phyloP scores from a whole-genome alignment of 2,329 filamentous ascomycete genomes.

The Microcyclosporella mali region DNA sequence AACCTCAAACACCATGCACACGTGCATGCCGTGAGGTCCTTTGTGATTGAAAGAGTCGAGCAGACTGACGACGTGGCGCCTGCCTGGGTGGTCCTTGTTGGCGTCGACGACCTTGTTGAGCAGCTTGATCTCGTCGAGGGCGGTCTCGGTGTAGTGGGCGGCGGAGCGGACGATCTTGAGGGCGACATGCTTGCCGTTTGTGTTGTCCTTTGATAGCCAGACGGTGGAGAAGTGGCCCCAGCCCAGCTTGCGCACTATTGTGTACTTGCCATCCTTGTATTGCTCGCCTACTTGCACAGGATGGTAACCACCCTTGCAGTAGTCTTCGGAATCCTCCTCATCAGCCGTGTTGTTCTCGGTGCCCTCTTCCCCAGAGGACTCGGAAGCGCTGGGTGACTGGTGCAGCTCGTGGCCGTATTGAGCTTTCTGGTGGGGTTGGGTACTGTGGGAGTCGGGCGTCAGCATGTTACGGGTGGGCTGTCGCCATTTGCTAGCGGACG shows the following conservation, averaged over 20 bases:
- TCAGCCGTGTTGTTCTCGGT: conserved; percentile 83
- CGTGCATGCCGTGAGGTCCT: conserved; percentile 89
- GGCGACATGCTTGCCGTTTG: conserved; percentile 85
- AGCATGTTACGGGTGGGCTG: conserved; percentile 16
- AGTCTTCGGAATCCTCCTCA: conserved; percentile 98
- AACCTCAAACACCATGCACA: conserved; percentile 99
- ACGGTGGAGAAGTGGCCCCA: conserved; percentile 99
- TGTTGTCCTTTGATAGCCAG: conserved; percentile 74
- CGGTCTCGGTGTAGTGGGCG: conserved; percentile 97
- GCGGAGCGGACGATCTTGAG: conserved; percentile 96
- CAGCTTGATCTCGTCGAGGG: conserved; percentile 97
- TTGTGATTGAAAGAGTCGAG: conserved; percentile 97
- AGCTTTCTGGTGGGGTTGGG: conserved; percentile 27
- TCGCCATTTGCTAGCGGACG: not conserved
- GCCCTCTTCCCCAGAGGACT: conserved; percentile 58
- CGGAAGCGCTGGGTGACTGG: conserved; percentile 64
- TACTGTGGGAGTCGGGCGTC: conserved; percentile 18
- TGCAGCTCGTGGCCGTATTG: conserved; percentile 53
- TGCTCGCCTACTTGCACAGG: conserved; percentile 90
- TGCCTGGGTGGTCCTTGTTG: conserved; percentile 88
- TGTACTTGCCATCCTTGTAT: conserved; percentile 97
- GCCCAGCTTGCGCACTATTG: conserved; percentile 88
- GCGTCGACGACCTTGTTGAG: conserved; percentile 95
- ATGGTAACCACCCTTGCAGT: conserved; percentile 98
- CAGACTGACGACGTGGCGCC: conserved; percentile 90